Percentiles rank a stretch among this genome's conserved stretches.
Evolutionary conservation across 2,329 filamentous ascomycete genomes (phyloP).

Genomic region (Chaetothyriales sp.): DNA sequence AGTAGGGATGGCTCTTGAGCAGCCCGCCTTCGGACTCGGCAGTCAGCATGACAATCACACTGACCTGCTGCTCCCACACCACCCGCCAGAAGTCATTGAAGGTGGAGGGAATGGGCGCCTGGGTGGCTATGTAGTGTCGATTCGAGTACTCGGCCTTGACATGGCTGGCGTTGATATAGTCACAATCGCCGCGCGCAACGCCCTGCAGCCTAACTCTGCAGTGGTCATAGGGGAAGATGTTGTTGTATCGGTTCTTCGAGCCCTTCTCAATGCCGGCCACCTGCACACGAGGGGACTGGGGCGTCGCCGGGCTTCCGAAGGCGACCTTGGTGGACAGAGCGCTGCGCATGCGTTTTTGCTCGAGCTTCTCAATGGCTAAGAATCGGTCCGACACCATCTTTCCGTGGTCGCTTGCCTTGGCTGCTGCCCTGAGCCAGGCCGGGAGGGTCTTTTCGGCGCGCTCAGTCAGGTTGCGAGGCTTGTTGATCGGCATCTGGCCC

Average conservation of each 20-base stretch:
- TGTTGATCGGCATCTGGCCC: slow-evolving; percentile 55
- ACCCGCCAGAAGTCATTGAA: slow-evolving; percentile 97
- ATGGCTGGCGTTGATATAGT: slow-evolving; percentile 92
- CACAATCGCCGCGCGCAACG: slow-evolving; percentile 53
- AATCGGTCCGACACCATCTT: slow-evolving; percentile 72
- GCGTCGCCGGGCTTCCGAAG: slow-evolving; percentile 33
- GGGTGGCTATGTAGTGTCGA: slow-evolving; percentile 89
- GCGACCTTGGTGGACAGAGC: slow-evolving; percentile 49
- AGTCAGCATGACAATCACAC: slow-evolving; percentile 91
- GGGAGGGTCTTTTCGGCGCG: slow-evolving; percentile 45
- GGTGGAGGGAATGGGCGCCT: slow-evolving; percentile 82
- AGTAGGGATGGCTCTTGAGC: slow-evolving; percentile 89
- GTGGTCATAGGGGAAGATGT: slow-evolving; percentile 93
- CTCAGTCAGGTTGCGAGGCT: slow-evolving; percentile 38
- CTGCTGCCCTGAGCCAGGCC: slow-evolving; percentile 58
- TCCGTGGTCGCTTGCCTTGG: slow-evolving; percentile 54
- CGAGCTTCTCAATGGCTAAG: slow-evolving; percentile 63
- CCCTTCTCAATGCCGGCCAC: slow-evolving; percentile 91
- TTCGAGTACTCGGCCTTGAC: slow-evolving; percentile 65
- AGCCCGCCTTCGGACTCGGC: slow-evolving; percentile 87
- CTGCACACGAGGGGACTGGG: slow-evolving; percentile 40
- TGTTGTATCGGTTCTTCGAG: slow-evolving; percentile 91
- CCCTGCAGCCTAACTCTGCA: slow-evolving; percentile 66
- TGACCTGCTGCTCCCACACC: slow-evolving; percentile 89
- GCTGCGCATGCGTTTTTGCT: slow-evolving; percentile 84